Base-by-base conservation (phyloP, 192 early-diverging fungal genomes). In the Gryganskiella cystojenkinii region DNA sequence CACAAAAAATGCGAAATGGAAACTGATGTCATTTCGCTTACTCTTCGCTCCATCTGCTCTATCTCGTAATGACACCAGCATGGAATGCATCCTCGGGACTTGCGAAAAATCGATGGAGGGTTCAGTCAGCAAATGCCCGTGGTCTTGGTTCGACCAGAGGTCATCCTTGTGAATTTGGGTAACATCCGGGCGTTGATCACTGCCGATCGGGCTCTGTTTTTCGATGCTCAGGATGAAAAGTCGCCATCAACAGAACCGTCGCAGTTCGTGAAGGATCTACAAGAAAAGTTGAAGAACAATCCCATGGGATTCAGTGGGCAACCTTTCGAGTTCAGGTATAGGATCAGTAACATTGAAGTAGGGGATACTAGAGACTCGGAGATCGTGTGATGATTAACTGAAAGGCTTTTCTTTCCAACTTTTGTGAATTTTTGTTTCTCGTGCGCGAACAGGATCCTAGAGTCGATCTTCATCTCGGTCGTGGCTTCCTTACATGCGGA, bases 111-210 rank as follows among this genome's bases (percentile, higher is more conserved):
- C 45, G 88, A 91, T 62, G 89, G 89, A 55, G 81, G 84, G 27
- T 88, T 86, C 57, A 83, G 90, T 45, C 90, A 95, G 62, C 90
- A 93, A 67, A 85, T 89, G 64, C 92, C 94, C 7, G 91, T 89
- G n/a, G 91, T 96, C 25, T 82, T 96, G 19, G 94, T 95, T 22
- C 89, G 95, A n/a, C 75, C 88, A 0, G 86, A 92, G 34, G 90
- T 93, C 2, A 93, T 96, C 51, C 76, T 96, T 8, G 85, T 95
- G 33, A 95, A 96, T 57, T 70, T 96, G 34, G 84, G 86, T 27
- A 88, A 95, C 62, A 89, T 94, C 52, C 83, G 90, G 33, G 95
- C 94, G 25, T 74, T 96, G 25, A 89, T 96, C 47, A 90, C 90
- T 60, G 86, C 90, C n/a, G 91, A 94, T 70, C 74, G 81, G 49